These are phyloP conservation scores for Caloboletus firmus DNA, from an alignment of 1,284 basidiomycete species.

Conservation along the genomic window DNA sequence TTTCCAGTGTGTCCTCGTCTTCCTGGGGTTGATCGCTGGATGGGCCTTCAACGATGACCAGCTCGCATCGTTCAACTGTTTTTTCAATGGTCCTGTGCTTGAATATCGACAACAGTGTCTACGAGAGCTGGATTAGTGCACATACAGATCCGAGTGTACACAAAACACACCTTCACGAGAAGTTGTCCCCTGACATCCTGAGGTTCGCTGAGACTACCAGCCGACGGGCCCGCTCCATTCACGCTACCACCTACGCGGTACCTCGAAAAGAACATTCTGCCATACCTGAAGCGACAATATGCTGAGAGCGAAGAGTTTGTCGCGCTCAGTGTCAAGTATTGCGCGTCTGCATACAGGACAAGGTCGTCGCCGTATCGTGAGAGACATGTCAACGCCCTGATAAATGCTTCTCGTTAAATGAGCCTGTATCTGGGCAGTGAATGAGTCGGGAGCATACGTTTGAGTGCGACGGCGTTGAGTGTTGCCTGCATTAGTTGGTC, in stretches of 20 bases:
- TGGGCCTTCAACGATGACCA: constrained; percentile 61
- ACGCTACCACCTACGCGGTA: constrained; percentile 47
- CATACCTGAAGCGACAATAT: constrained; percentile 75
- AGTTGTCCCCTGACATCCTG: constrained; percentile 59
- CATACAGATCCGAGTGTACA: constrained; percentile 1
- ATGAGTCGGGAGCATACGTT: constrained; percentile 39
- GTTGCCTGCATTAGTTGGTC: constrained; percentile 49
- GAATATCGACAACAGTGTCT: constrained; percentile 72
- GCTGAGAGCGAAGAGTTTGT: constrained; percentile 79
- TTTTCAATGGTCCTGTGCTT: constrained; percentile 74
- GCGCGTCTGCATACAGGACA: constrained; percentile 60
- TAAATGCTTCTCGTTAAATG: constrained; percentile 54
- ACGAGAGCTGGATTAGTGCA: constrained; percentile 3
- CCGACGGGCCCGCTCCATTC: constrained; percentile 23
- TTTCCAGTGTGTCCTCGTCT: constrained; percentile 64
- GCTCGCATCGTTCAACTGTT: constrained; percentile 69
- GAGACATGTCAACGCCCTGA: constrained; percentile 68
- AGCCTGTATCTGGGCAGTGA: constrained; percentile 12
- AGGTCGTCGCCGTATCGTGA: constrained; percentile 80
- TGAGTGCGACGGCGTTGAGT: constrained; percentile 45
- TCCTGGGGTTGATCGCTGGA: constrained; percentile 42
- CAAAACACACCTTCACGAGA: constrained; percentile 55
- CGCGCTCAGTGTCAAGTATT: constrained; percentile 61
- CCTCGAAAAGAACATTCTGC: constrained; percentile 64
- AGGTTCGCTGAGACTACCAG: constrained; percentile 28